A percentile compares a stretch with the other conserved stretches of the same genome.
Conservation (phyloP, 371 early-diverging fungal species). For the Capillidium heterosporum region DNA sequence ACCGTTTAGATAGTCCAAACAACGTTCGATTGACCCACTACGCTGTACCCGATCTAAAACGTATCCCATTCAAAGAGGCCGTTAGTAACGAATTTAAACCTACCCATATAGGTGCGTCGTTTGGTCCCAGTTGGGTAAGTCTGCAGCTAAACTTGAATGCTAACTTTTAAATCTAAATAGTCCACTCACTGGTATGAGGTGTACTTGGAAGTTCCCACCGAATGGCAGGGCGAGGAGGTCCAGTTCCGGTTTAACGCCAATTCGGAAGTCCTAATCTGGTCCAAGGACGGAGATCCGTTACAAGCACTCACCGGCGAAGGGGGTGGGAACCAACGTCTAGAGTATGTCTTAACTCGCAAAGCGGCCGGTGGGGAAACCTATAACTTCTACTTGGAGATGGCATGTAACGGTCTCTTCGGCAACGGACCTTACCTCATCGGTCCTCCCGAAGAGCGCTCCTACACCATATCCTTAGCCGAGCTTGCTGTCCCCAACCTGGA, state of each 20-base stretch:
- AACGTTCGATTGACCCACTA: constrained; percentile 34
- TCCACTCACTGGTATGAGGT: constrained; percentile 82
- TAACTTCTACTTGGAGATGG: constrained; percentile 70
- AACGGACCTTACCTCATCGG: constrained; percentile 23
- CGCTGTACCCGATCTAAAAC: constrained; percentile 57
- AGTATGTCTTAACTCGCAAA: constrained; percentile 42
- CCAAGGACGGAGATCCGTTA: constrained; percentile 54
- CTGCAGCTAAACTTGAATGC: neutral
- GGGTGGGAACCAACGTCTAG: constrained; percentile 44
- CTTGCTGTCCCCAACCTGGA: constrained; percentile 43
- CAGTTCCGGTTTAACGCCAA: constrained; percentile 64
- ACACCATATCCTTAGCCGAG: constrained; percentile 28
- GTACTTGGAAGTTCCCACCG: constrained; percentile 35
- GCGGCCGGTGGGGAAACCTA: constrained; percentile 39
- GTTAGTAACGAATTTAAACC: constrained; percentile 38
- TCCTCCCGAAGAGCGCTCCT: constrained; percentile 43
- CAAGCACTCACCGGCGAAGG: constrained; percentile 79
- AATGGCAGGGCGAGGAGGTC: constrained; percentile 43
- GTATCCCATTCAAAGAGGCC: constrained; percentile 75
- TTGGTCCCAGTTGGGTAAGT: constrained; percentile 77
- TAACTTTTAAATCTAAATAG: constrained; percentile 17
- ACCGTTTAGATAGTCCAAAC: constrained; percentile 9
- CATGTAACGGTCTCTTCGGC: constrained; percentile 90
- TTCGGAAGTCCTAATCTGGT: constrained; percentile 82
- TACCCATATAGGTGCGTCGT: constrained; percentile 42